Percentiles rank a stretch among this genome's conserved stretches.
Conservation (phyloP, 257 asterid species). For the Marsdenia floribunda region DNA sequence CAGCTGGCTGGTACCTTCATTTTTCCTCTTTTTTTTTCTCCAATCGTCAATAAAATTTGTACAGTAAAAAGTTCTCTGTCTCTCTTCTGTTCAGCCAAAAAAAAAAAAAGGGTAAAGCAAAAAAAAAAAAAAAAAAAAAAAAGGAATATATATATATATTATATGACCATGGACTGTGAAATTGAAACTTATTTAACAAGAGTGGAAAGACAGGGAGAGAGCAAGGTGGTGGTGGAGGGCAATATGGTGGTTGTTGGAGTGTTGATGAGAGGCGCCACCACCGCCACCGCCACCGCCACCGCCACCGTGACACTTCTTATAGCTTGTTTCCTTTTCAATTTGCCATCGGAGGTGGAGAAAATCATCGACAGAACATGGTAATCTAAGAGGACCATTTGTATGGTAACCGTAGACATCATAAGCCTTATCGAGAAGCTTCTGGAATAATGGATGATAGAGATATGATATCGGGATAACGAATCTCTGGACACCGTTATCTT, state of each 20-base stretch:
- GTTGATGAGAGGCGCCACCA: neutral
- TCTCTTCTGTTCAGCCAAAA: too few relatives aligned
- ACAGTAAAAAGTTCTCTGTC: too few relatives aligned
- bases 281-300: neutral
- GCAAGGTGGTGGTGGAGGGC: conserved; percentile 1
- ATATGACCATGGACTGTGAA: too few relatives aligned
- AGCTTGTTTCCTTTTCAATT: conserved; percentile 5
- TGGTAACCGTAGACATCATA: conserved; percentile 14
- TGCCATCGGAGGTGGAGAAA: conserved; percentile 8
- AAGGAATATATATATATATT: neutral
- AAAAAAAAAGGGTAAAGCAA: too few relatives aligned
- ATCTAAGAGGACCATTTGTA: conserved; percentile 11
- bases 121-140: neutral
- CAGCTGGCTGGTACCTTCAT: too few relatives aligned
- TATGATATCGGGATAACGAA: conserved; percentile 11
- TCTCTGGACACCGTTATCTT: neutral
- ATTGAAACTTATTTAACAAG: neutral
- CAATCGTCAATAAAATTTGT: too few relatives aligned
- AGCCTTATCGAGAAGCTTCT: conserved; percentile 13
- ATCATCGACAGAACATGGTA: conserved; percentile 11
- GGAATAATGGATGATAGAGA: conserved; percentile 11
- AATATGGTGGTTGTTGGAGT: neutral
- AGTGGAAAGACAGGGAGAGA: neutral
- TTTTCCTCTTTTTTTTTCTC: too few relatives aligned
- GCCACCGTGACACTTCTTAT: neutral